Evolutionary conservation across 352 stramenopile genomes (phyloP).

Genomic region (Aphanomyces stellatus): DNA sequence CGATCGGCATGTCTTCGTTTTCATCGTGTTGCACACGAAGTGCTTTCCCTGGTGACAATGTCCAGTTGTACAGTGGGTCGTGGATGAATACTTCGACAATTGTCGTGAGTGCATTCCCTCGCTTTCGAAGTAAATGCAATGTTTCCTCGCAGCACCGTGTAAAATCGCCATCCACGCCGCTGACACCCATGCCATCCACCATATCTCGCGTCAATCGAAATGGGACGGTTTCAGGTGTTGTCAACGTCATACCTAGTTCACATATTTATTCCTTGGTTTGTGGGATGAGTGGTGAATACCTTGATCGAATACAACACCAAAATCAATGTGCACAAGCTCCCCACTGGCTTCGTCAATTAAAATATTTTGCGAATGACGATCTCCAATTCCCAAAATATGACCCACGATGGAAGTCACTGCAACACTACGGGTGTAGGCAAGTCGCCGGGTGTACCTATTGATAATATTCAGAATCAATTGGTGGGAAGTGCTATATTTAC

Average conservation of each 20-base stretch:
- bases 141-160: slow-evolving; percentile 91
- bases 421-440: slow-evolving; percentile 92
- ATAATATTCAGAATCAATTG: neutral
- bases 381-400: slow-evolving; percentile 94
- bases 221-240: slow-evolving; percentile 96
- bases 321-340: slow-evolving; percentile 99
- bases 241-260: slow-evolving; percentile 76
- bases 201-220: slow-evolving; percentile 98
- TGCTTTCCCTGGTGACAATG: slow-evolving; percentile 85
- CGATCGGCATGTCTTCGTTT: neutral
- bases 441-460: slow-evolving; percentile 50
- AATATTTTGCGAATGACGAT: slow-evolving; percentile 98
- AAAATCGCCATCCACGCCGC: slow-evolving; percentile 94
- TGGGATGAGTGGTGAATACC: too few relatives aligned
- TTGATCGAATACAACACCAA: slow-evolving; percentile 99
- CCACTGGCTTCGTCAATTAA: slow-evolving; percentile 95
- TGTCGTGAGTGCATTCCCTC: slow-evolving; percentile 91
- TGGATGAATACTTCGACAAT: slow-evolving; percentile 99
- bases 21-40: slow-evolving; percentile 56
- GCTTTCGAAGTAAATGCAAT: slow-evolving; percentile 86
- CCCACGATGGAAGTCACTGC: slow-evolving; percentile 97
- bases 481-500: slow-evolving; percentile 37
- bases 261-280: too few relatives aligned
- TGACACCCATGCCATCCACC: slow-evolving; percentile 98
- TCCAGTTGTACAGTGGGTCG: slow-evolving; percentile 99